Base-by-base conservation (phyloP, 106 monocot genomes). In the Posidonia australis region DNA sequence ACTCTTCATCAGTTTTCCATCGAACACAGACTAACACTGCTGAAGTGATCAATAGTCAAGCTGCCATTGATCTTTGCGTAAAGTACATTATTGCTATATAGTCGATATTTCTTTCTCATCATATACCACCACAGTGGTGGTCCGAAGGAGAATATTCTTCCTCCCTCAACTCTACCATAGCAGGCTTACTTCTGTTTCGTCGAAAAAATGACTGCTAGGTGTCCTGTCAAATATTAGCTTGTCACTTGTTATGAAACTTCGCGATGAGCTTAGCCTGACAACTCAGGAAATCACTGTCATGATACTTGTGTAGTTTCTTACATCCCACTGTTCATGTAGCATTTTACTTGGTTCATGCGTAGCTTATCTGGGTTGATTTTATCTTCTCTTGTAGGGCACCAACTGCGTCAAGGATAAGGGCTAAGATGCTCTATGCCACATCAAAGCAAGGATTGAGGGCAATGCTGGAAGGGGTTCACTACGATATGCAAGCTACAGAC, bases 401-500 rank as follows among this genome's bases (percentile, higher is more conserved):
- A 13, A 67, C 65, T 13, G 84, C 81, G 31, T 89, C 89, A 53
- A 82, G 80, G 75, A 82, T 89, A 49, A 82, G 89, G 66, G 82
- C 82, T 20, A 92, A 88, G 72, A 92, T 92, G 1, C 74, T 92
- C 19, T 92, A 92, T 45, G 92, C 92, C 13, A 92, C 92, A 3
- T 88, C 88, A 47, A 92, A 92, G 73, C 80, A 84, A 77, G 87
- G 92, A 46, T 44, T 92, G 63, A 81, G 87, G 53, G 77, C 84
- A 52, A 65, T 84, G 44, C 82, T 92, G 16, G 92, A 92, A 54
- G 92, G 92, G 32, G 84, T 92, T 54, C 87, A 87, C 68, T 92
- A 84, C 65, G 92, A 92, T 60, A 76, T 92, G 75, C 92, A 92
- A 24, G 92, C 84, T 58, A 92, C 92, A 2, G 92, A 92, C 49